A percentile compares a stretch with the other conserved stretches of the same genome.
Evolutionary conservation across 345 rosid species (phyloP).

Genomic region (Salix suchowensis): DNA sequence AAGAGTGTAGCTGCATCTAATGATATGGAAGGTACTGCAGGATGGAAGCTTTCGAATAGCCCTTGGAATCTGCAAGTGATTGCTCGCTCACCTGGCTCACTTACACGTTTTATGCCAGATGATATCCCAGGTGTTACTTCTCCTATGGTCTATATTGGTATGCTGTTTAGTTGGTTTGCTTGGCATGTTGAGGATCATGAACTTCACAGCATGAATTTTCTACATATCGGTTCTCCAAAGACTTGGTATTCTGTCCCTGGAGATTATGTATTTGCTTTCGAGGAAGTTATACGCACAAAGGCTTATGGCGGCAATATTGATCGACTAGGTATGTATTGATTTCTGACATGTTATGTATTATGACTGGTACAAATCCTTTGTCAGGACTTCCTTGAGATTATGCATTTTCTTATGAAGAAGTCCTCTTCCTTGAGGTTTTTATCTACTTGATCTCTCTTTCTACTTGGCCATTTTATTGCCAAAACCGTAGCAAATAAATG

Average conservation of each 20-base stretch:
- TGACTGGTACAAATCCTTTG: background rate
- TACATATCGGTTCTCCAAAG: conserved; percentile 90
- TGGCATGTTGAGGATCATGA: conserved; percentile 99
- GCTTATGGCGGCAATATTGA: conserved; percentile 81
- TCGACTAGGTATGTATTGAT: conserved; percentile 56
- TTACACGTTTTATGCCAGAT: conserved; percentile 99
- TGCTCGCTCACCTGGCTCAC: conserved; percentile 95
- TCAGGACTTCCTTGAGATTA: background rate
- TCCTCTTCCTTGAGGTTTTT: background rate
- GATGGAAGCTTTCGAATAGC: conserved; percentile 99
- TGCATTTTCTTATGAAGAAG: background rate
- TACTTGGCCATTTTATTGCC: background rate
- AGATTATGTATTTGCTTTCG: conserved; percentile 82
- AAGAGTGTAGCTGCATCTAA: conserved; percentile 35
- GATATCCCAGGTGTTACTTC: conserved; percentile 99
- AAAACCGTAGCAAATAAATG: background rate
- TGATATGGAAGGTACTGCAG: conserved; percentile 88
- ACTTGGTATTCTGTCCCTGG: conserved; percentile 98
- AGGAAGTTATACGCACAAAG: conserved; percentile 73
- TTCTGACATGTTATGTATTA: background rate
- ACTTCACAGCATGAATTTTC: conserved; percentile 97
- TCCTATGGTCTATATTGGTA: conserved; percentile 95
- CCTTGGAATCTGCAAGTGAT: conserved; percentile 97
- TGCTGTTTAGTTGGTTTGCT: conserved; percentile 99
- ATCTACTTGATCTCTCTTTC: background rate